These are phyloP conservation scores for Brassica incana DNA, from an alignment of 345 rosid genomes.

Conservation along the genomic window DNA sequence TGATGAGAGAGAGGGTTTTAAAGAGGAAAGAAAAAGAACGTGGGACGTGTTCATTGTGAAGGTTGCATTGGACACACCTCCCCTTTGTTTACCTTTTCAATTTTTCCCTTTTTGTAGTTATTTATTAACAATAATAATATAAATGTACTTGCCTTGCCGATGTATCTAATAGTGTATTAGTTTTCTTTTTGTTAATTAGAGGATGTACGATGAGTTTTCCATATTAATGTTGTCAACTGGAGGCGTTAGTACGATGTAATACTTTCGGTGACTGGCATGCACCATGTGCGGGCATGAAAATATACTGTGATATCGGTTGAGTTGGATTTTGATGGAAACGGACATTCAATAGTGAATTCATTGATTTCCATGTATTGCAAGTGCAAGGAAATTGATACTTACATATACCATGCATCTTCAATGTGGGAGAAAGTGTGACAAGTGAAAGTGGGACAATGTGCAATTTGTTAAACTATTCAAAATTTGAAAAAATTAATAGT, in stretches of 20 bases:
- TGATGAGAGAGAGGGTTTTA: conserved; percentile 14
- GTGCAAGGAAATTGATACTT: too few species aligned
- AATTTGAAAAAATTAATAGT: too few species aligned
- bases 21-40: conserved; percentile 36
- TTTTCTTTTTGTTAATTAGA: not conserved
- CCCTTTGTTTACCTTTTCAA: conserved; percentile 33
- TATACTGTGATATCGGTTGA: too few species aligned
- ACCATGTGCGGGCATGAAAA: too few species aligned
- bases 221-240: conserved; percentile 4
- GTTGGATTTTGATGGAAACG: too few species aligned
- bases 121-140: not conserved
- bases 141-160: conserved; percentile 38
- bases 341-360: too few species aligned
- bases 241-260: not conserved
- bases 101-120: not conserved
- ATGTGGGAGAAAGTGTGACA: too few species aligned
- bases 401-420: too few species aligned
- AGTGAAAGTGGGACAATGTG: too few species aligned
- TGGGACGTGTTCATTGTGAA: conserved; percentile 48
- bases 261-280: too few species aligned
- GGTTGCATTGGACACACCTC: conserved; percentile 43
- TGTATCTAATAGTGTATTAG: conserved; percentile 25
- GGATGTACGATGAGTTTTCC: conserved; percentile 21
- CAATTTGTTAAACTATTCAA: too few species aligned
- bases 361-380: too few species aligned